Evolutionary conservation across 2,329 filamentous ascomycete genomes (phyloP).

Genomic region (Madurella mycetomatis): DNA sequence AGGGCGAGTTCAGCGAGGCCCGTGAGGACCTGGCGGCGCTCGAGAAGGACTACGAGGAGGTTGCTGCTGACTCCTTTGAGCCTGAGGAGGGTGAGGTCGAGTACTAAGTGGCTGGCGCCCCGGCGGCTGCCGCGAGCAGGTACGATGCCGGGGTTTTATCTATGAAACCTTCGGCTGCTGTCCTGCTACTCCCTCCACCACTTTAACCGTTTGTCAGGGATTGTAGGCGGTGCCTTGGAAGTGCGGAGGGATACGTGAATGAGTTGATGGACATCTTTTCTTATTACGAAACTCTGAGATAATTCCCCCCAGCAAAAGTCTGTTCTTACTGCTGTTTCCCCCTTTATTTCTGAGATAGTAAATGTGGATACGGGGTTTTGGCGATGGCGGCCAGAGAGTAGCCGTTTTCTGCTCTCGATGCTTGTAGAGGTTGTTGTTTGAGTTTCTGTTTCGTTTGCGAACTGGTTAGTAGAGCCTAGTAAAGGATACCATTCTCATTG

Average conservation of each 20-base stretch:
- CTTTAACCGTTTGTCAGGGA: not conserved
- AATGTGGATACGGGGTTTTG: constrained; percentile 9
- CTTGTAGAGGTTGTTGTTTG: not conserved
- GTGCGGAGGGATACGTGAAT: not conserved
- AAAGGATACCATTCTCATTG: too few species aligned
- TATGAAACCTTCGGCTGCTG: not conserved
- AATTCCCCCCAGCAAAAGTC: constrained; percentile 7
- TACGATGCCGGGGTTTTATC: not conserved
- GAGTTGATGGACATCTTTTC: constrained; percentile 5
- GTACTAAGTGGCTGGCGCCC: constrained; percentile 57
- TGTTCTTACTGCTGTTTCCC: constrained; percentile 4
- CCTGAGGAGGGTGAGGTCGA: constrained; percentile 64
- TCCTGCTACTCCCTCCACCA: too few species aligned
- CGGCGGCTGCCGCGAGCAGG: not conserved
- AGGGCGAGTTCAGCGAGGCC: constrained; percentile 84
- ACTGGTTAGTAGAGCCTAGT: not conserved
- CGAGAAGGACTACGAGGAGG: constrained; percentile 85
- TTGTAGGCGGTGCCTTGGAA: not conserved
- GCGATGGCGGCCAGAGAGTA: not conserved
- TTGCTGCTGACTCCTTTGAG: constrained; percentile 67
- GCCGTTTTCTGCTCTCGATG: not conserved
- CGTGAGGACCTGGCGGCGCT: constrained; percentile 80
- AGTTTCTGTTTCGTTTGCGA: not conserved
- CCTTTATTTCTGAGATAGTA: constrained; percentile 4
- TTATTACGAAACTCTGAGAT: constrained; percentile 10